Base-by-base conservation (phyloP, 1,284 basidiomycete genomes). In the Rhodotorula sp. region DNA sequence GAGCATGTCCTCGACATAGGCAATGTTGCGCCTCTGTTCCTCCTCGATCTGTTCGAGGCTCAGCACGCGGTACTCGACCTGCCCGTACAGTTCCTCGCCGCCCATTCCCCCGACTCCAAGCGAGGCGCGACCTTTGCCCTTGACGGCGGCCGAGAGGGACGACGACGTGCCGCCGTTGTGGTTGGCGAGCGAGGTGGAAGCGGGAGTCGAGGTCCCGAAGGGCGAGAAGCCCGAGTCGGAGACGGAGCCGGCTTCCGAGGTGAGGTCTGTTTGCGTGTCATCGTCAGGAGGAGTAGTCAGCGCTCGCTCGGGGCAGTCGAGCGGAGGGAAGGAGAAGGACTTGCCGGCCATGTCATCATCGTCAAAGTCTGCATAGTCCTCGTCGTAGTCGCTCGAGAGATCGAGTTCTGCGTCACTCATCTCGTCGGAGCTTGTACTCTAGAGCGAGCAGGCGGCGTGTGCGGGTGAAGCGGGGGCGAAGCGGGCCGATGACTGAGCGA, bases 1-100 rank as follows among this genome's bases (percentile, higher is more conserved):
- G 47, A 93, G 88, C 76, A 97, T 89, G 45, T 88, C 87, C 76
- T 88, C 86, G 74, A 95, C 89, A 80, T 94, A 88, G n/a, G 90
- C 88, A 59, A 93, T 84, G 78, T 94, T 91, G 69, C 84, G 81
- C 67, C 85, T 83, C 86, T 95, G 92, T 78, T 89, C 87, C 74
- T 85, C 86, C 82, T 90, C 87, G 68, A 97, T 87, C 54, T 88
- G 67, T 16, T 64, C 54, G 23, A 70, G 54, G 64, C 71, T 74
- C 18, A 77, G 55, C 14, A 76, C 69, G 12, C 57, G 48, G 65
- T 67, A 79, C 48, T 79, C 77, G 63, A 78, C 87, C 54, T 69
- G 68, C 0, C 68, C 71, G 31, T 59, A 67, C 23, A 69, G 21
- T 12, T 69, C 64, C 5, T 73, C 71, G 18, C 65, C 62, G 45